These are phyloP conservation scores for Camelina laxa DNA, from an alignment of 345 rosid species.

Conservation along the genomic window DNA sequence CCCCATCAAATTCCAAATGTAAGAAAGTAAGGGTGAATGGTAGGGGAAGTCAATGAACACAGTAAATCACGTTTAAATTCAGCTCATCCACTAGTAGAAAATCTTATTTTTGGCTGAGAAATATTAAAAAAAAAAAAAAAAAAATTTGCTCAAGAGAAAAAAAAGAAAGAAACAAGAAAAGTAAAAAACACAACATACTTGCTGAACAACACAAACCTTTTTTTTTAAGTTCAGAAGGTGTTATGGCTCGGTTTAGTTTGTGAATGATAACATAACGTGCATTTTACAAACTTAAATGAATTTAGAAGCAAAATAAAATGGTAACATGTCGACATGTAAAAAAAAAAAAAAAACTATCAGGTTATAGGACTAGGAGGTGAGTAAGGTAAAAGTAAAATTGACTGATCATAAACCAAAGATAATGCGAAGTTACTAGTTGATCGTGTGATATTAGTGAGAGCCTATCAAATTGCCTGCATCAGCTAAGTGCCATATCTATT, in stretches of 20 bases:
- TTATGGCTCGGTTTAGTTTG: neutral
- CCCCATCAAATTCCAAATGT: neutral
- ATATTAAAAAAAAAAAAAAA: too few relatives aligned
- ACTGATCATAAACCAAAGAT: neutral
- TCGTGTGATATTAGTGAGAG: conserved; percentile 20
- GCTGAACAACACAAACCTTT: neutral
- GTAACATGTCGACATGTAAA: neutral
- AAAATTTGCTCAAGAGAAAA: too few relatives aligned
- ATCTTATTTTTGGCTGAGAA: neutral
- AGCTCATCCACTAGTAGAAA: neutral
- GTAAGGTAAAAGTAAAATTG: conserved; percentile 27
- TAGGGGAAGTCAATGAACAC: neutral
- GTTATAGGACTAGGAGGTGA: neutral
- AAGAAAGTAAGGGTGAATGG: conserved; percentile 1
- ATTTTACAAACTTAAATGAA: neutral
- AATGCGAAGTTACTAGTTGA: conserved; percentile 20
- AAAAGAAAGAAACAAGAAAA: neutral
- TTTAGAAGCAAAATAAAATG: neutral
- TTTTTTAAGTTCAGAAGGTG: neutral
- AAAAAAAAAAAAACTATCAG: neutral
- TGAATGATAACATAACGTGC: neutral
- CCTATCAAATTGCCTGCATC: conserved; percentile 38
- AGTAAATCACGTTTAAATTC: neutral
- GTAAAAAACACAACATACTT: neutral
- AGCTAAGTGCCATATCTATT: conserved; percentile 37